Conservation (phyloP, 2,329 filamentous ascomycete genomes). For the Neonectria magnoliae region DNA sequence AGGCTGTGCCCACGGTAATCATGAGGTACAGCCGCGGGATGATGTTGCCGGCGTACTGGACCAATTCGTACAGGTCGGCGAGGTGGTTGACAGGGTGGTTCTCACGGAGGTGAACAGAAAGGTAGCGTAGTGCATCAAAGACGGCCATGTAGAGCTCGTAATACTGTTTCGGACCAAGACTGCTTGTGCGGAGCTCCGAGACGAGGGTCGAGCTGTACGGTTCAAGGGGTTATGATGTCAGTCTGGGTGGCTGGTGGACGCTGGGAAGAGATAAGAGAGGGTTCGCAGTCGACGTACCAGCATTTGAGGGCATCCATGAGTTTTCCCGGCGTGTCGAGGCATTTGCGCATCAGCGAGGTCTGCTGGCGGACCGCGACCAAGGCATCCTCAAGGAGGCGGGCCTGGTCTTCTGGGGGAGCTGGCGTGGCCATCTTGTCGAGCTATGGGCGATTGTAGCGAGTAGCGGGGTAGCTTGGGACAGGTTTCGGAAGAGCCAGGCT, state of each 20-base stretch:
- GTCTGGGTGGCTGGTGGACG: constrained; percentile 15
- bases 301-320: constrained; percentile 99
- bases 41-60: constrained; percentile 98
- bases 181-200: constrained; percentile 97
- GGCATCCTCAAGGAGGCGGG: constrained; percentile 96
- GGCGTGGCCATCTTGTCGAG: constrained; percentile 59
- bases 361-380: constrained; percentile 96
- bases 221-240: constrained; percentile 21
- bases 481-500: constrained; percentile 33
- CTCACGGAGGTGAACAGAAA: constrained; percentile 95
- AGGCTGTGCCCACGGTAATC: constrained; percentile 98
- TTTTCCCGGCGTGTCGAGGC: constrained; percentile 95
- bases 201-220: constrained; percentile 87
- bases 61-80: constrained; percentile 95
- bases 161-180: constrained; percentile 98
- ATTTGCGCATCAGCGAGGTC: constrained; percentile 96
- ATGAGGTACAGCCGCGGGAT: constrained; percentile 96
- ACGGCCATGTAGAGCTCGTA: constrained; percentile 99
- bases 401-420: constrained; percentile 80
- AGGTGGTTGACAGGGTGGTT: constrained; percentile 98
- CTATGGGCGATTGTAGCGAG: constrained; percentile 29
- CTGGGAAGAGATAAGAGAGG: constrained; percentile 21
- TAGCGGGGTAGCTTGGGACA: constrained; percentile 47
- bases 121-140: constrained; percentile 95
- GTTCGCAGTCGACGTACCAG: constrained; percentile 73